Base-by-base conservation (phyloP, 2,329 filamentous ascomycete species). In the Botryosphaeria agaves region DNA sequence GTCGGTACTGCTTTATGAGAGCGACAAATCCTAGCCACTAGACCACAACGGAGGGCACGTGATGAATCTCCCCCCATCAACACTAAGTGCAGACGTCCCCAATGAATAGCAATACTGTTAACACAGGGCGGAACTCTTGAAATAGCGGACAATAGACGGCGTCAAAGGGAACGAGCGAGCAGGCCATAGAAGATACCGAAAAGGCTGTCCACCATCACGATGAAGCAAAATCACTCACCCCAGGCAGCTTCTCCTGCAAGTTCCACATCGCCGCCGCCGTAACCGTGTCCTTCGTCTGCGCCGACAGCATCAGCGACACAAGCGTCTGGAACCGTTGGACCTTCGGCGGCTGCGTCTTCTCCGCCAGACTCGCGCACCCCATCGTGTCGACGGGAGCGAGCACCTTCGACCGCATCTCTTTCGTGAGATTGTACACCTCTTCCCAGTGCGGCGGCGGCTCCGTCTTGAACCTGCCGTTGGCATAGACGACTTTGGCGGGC, bases 361-460 rank as follows among this genome's bases (percentile, higher is more conserved):
- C 59, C 3, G 79, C 80, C 7, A 89, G 63, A 5, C 70, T 69
- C 53, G 84, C 84, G 54, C 89, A 98, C 7, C 89, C 89, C 85
- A 95, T 94, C 0, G 87, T 95, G 52, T 98, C 89, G 7, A 98
- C 89, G 0, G 87, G 80, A 1, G 89, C 89, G 0, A 67, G 53
- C 23, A 67, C 78, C 54, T 59, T 68, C 48, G 48, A 78, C 56
- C 56, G 76, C 84, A 95, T 94, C 45, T 70, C 66, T 44, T 76
- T 76, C 26, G 91, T 78, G 1, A 71, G 57, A 19, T 65, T 56
- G 55, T 94, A 98, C 34, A 93, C 72, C 33, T 74, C 68, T 37
- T 83, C 72, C 89, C 89, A 94, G 48, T 84, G 73, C 1, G 72
- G 64, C 0, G 85, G 84, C 1, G 83, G 71, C 12, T 43, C 36